Base-by-base conservation (phyloP, 352 stramenopile genomes). In the Pseudoperonospora humuli region DNA sequence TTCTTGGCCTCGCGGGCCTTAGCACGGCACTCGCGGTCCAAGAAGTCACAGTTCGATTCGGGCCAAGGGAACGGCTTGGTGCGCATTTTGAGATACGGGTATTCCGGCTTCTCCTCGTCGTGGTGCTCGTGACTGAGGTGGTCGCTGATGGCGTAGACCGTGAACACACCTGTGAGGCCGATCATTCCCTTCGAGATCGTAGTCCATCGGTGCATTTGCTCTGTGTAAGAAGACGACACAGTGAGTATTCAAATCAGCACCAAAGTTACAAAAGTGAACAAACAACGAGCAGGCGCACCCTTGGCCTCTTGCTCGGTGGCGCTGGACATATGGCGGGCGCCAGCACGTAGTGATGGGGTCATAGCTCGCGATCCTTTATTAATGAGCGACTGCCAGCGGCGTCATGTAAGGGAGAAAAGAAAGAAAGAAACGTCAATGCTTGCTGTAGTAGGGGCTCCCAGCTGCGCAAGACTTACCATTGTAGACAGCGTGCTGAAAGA, bases 111-210 rank as follows among this genome's bases (percentile, higher is more conserved):
- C 42, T 84, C 64, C 28, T 89, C 60, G 25, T 89, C 59, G 36
- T 70, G 59, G 64, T 88, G 70, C 28, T 72, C 64, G 53, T 84
- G 68, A 42, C 69, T 61, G 41, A 75, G 41, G 36, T 84, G 45
- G 51, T 86, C 75, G 39, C 67, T 43, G 29, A 67, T 75, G 36
- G 75, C 75, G 61, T 84, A 77, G 5, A 61, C 61, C 44, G 75
- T 85, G 52, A 72, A 75, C 17, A 70, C 56, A n/a, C 51, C 58
- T 34, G 61, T 70, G 42, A 84, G 32, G 14, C 48, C 75, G 31
- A 93, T 86, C 74, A 88, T 88, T 44, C 61, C 77, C 72, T 87
- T 85, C 14, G 81, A 93, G 60, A 93, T 90, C 34, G 78, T 71
- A 33, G 48, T 89, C 81, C 81, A 93, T 61, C 72, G 75, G 51